Percentiles rank a stretch among this genome's conserved stretches.
Evolutionary conservation across 768 basidiomycete species (phyloP).

Genomic region (Filobasidium wieringae): DNA sequence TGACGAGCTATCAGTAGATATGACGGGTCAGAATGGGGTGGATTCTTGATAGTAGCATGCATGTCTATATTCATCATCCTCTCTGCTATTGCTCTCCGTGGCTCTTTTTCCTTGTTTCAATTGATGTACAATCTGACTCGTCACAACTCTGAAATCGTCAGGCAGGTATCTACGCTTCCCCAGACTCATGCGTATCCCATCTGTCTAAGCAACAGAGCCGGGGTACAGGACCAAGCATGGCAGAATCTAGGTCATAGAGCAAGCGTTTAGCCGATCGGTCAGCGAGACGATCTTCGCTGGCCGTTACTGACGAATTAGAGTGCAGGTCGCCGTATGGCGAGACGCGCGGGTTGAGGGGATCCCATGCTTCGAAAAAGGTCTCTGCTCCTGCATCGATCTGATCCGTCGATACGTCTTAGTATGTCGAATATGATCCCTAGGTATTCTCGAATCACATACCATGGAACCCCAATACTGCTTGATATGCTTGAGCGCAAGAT

Average conservation of each 20-base stretch:
- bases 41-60: too few species aligned
- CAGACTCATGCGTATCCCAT: conserved; percentile 17
- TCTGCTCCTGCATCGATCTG: conserved; percentile 20
- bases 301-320: conserved; percentile 18
- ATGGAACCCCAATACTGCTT: conserved; percentile 26
- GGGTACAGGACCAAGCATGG: conserved; percentile 26
- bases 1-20: too few species aligned
- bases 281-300: not conserved
- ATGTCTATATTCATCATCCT: too few species aligned
- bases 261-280: not conserved
- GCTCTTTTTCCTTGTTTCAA: too few species aligned
- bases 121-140: too few species aligned
- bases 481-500: conserved; percentile 23
- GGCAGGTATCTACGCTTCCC: too few species aligned
- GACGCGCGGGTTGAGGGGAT: conserved; percentile 14
- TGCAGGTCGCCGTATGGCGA: conserved; percentile 23
- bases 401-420: too few species aligned
- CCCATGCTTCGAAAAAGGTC: conserved; percentile 27
- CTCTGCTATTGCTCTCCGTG: too few species aligned
- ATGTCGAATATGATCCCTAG: too few species aligned
- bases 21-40: too few species aligned
- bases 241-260: conserved; percentile 12
- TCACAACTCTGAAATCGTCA: too few species aligned
- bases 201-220: conserved; percentile 16
- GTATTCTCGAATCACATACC: too few species aligned